Percentiles rank a stretch among this genome's conserved stretches.
Evolutionary conservation across 495 filamentous ascomycete genomes (phyloP).

Genomic region (Podospora pseudoanserina): DNA sequence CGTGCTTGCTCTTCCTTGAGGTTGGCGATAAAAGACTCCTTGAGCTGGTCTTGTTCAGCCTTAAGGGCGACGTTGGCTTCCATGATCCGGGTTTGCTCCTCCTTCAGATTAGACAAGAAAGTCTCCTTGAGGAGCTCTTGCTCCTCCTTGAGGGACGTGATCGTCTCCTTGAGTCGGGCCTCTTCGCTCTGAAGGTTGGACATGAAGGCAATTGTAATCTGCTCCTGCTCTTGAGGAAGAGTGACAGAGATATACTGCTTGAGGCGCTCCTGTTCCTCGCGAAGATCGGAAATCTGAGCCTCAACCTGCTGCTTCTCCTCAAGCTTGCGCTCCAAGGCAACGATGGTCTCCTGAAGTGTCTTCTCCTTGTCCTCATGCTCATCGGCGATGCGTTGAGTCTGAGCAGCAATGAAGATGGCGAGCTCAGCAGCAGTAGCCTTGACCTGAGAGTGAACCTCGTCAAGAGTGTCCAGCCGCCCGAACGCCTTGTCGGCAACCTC

Average conservation of each 20-base stretch:
- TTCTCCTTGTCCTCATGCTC: slow-evolving; percentile 76
- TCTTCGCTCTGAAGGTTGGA: slow-evolving; percentile 28
- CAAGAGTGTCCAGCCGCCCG: slow-evolving; percentile 68
- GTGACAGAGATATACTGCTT: slow-evolving; percentile 38
- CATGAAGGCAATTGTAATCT: slow-evolving; percentile 29
- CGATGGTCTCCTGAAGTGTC: slow-evolving; percentile 74
- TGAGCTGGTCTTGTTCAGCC: slow-evolving; percentile 18
- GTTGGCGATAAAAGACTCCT: slow-evolving; percentile 13
- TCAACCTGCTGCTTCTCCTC: slow-evolving; percentile 78
- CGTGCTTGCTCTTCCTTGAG: slow-evolving; percentile 56
- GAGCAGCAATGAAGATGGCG: slow-evolving; percentile 75
- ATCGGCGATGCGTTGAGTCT: slow-evolving; percentile 72
- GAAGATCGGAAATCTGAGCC: slow-evolving; percentile 57
- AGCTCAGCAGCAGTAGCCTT: slow-evolving; percentile 81
- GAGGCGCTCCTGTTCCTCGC: slow-evolving; percentile 38
- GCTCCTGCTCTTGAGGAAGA: slow-evolving; percentile 52
- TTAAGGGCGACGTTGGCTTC: slow-evolving; percentile 14
- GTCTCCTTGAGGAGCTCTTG: slow-evolving; percentile 16
- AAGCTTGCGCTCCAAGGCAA: slow-evolving; percentile 73
- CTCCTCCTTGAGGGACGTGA: slow-evolving; percentile 14
- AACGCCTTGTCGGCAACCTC: slow-evolving; percentile 53
- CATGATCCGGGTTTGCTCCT: slow-evolving; percentile 15
- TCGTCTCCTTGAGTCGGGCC: slow-evolving; percentile 22
- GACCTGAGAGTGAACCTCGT: slow-evolving; percentile 86
- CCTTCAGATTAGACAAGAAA: slow-evolving; percentile 15